phyloP scores from a whole-genome alignment of 352 stramenopile genomes.

The Thalassiosira livingstoniorum region DNA sequence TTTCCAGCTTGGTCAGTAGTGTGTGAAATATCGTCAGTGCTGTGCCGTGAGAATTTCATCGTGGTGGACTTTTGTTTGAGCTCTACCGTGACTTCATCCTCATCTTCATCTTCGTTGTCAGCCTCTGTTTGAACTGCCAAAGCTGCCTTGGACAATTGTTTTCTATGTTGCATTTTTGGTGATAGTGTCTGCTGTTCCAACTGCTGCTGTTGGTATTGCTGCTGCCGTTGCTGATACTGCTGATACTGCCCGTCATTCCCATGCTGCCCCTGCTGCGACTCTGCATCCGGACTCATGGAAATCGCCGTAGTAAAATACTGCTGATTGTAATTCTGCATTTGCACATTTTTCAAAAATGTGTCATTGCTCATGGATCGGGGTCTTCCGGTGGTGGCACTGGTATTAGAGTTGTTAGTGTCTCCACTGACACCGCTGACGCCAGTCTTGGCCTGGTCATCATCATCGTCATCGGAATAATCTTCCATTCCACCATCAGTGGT shows the following conservation, averaged over 20 bases:
- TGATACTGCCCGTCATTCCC: neutral
- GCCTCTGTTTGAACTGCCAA: no score
- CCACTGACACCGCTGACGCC: neutral
- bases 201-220: no score
- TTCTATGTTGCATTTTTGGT: neutral
- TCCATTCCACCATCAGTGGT: conserved; percentile 17
- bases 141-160: neutral
- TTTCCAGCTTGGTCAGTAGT: neutral
- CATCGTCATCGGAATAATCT: conserved; percentile 55
- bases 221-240: no score
- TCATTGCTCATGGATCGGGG: conserved; percentile 17
- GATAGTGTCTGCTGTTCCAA: neutral
- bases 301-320: conserved; percentile 18
- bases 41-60: no score
- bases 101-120: no score
- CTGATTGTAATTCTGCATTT: conserved; percentile 42
- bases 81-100: neutral
- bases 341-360: conserved; percentile 40
- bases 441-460: conserved; percentile 24
- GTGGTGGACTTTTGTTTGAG: neutral
- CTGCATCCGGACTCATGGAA: neutral
- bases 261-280: neutral
- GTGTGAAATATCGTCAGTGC: no score
- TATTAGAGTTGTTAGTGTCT: neutral
- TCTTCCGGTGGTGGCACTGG: neutral